Evolutionary conservation across 192 early-diverging fungal species (phyloP), one percentile per base, ranked within the genome.

Genomic region (Mortierella antarctica): DNA sequence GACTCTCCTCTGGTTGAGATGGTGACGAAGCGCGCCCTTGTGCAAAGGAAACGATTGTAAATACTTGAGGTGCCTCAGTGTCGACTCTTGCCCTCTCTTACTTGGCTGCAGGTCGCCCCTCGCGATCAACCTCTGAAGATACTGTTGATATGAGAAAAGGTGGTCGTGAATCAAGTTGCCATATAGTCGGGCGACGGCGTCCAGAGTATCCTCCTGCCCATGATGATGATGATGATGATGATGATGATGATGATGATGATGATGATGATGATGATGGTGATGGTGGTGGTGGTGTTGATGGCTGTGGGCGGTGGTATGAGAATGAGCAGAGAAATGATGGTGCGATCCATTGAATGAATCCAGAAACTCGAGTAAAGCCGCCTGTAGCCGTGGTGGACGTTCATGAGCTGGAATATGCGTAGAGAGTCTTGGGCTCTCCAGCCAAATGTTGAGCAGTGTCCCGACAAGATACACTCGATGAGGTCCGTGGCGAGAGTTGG

Each of bases 131-230:
- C 87, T 83, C 46, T 84, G 72, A 8, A 89, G 62, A 56, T 91
- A 91, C 8, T 84, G 74, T 39, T 86, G 86, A 57, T 89, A 87
- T 0, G 89, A 89, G 57, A 91, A 91, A n/a, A 88, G 62, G 41
- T 82, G 75, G n/a, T 82, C 63, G 44, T 82, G 75, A 45, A 88
- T 90, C n/a, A 91, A 65, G 15, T 84, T 86, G 14, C 82, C 85
- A 70, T 87, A 90, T 17, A 91, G 70, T 15, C 73, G 72, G 11
- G 84, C 69, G 5, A 88, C 71, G 2, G 83, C 57, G 31, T 82
- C 74, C n/a, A 51, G 54, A 8, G 60, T 62, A 62, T 80, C 75
- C 40, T 82, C 84, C 47, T 41, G 57, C 31, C 67, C 57, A 48
- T 68, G 61, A 54, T 31, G 9, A 20, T 20, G 57, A 41, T 78